Evolutionary conservation across 768 basidiomycete genomes (phyloP).

Genomic region (Termitomyces sp.): DNA sequence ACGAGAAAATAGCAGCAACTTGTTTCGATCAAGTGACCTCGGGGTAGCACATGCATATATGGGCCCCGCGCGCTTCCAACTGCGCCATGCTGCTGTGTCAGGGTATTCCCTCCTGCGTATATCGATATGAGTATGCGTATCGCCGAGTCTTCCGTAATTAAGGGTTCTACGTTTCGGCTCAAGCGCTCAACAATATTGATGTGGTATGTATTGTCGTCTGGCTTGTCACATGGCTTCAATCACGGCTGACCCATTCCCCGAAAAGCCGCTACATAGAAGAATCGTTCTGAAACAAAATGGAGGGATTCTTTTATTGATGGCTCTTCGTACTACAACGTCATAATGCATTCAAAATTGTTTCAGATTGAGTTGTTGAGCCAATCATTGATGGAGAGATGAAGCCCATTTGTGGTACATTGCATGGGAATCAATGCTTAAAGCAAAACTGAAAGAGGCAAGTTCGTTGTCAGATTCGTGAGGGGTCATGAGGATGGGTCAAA

Average conservation of each 20-base stretch:
- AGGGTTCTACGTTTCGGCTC: no score
- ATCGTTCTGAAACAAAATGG: neutral
- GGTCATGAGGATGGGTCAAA: neutral
- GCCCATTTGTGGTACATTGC: neutral
- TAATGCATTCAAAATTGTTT: neutral
- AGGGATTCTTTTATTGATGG: neutral
- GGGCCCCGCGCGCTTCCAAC: slow-evolving; percentile 10
- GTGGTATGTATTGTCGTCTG: no score
- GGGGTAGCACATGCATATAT: neutral
- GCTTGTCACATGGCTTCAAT: no score
- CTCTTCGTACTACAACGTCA: neutral
- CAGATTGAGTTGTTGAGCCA: neutral
- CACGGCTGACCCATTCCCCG: neutral
- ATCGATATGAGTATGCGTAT: no score
- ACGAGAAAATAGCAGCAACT: no score
- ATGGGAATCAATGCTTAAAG: no score
- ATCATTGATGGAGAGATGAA: neutral
- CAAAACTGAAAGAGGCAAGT: no score
- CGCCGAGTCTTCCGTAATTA: no score
- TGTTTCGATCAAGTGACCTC: slow-evolving; percentile 11
- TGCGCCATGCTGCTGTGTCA: slow-evolving; percentile 5
- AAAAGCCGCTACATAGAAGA: neutral
- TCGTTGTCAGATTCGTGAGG: neutral
- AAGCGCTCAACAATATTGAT: no score
- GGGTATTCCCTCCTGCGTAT: no score